phyloP scores from a whole-genome alignment of 2,329 filamentous ascomycete genomes.

The Pseudogymnoascus sp. region DNA sequence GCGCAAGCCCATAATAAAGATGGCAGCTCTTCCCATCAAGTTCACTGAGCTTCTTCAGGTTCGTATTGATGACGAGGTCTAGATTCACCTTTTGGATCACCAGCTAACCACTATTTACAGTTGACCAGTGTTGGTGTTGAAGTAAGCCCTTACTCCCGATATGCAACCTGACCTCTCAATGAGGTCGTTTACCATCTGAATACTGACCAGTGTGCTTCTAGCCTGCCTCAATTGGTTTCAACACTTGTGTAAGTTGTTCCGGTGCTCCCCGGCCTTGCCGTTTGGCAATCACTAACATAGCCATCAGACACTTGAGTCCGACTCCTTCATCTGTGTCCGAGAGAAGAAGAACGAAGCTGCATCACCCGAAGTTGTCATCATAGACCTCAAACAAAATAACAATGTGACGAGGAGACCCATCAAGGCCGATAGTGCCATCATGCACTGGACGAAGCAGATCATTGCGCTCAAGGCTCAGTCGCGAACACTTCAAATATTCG shows the following conservation, averaged over 20 bases:
- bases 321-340: slow-evolving; percentile 91
- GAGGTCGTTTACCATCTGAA: background rate
- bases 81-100: background rate
- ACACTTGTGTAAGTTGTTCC: slow-evolving; percentile 63
- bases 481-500: slow-evolving; percentile 94
- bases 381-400: slow-evolving; percentile 96
- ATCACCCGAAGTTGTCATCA: slow-evolving; percentile 89
- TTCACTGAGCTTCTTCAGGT: slow-evolving; percentile 86
- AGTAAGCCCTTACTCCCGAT: slow-evolving; percentile 35
- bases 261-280: slow-evolving; percentile 10
- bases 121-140: slow-evolving; percentile 46
- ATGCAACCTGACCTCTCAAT: slow-evolving; percentile 5
- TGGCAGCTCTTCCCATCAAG: slow-evolving; percentile 70
- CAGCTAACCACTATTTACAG: slow-evolving; percentile 31
- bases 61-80: slow-evolving; percentile 54
- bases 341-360: slow-evolving; percentile 82
- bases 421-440: slow-evolving; percentile 98
- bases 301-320: slow-evolving; percentile 87
- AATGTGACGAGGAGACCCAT: slow-evolving; percentile 91
- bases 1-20: slow-evolving; percentile 19
- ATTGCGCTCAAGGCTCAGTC: slow-evolving; percentile 94
- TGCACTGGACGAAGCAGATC: slow-evolving; percentile 96
- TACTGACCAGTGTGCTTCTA: slow-evolving; percentile 35
- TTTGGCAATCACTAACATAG: slow-evolving; percentile 15
- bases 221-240: slow-evolving; percentile 73